These are phyloP conservation scores for Termitomyces sp. DNA, from an alignment of 768 basidiomycete species.

Conservation along the genomic window DNA sequence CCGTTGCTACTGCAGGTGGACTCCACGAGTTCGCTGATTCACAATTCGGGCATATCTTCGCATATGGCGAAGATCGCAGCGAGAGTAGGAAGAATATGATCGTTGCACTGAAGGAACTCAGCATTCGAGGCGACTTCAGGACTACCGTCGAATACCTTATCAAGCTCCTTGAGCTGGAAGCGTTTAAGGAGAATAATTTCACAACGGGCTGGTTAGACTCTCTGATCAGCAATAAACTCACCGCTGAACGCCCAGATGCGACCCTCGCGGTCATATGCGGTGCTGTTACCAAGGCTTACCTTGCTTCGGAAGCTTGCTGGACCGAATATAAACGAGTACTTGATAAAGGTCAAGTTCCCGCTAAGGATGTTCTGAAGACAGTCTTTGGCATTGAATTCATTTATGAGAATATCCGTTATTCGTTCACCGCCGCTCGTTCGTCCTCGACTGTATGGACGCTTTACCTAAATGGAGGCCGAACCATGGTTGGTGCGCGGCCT, in stretches of 20 bases:
- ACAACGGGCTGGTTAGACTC: slow-evolving; percentile 99
- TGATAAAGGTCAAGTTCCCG: slow-evolving; percentile 97
- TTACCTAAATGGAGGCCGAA: slow-evolving; percentile 93
- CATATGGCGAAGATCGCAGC: slow-evolving; percentile 92
- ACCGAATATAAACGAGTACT: slow-evolving; percentile 91
- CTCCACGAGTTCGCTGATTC: slow-evolving; percentile 99
- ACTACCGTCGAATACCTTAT: slow-evolving; percentile 99
- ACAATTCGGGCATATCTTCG: slow-evolving; percentile 99
- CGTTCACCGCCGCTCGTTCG: slow-evolving; percentile 91
- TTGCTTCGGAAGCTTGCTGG: slow-evolving; percentile 86
- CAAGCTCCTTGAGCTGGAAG: slow-evolving; percentile 92
- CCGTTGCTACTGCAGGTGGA: slow-evolving; percentile 91
- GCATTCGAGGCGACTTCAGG: slow-evolving; percentile 97
- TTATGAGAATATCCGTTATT: slow-evolving; percentile 92
- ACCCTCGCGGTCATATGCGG: slow-evolving; percentile 95
- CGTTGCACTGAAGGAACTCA: slow-evolving; percentile 94
- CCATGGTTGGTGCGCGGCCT: slow-evolving; percentile 86
- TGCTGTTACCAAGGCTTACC: slow-evolving; percentile 90
- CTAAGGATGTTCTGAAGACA: slow-evolving; percentile 91
- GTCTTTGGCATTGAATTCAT: slow-evolving; percentile 97
- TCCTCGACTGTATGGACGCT: slow-evolving; percentile 88
- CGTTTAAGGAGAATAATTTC: slow-evolving; percentile 95
- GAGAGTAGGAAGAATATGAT: slow-evolving; percentile 99
- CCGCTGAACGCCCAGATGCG: slow-evolving; percentile 91
- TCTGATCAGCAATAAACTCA: slow-evolving; percentile 94